Base-by-base conservation (phyloP, 1,284 basidiomycete genomes). In the Tilletia caries region DNA sequence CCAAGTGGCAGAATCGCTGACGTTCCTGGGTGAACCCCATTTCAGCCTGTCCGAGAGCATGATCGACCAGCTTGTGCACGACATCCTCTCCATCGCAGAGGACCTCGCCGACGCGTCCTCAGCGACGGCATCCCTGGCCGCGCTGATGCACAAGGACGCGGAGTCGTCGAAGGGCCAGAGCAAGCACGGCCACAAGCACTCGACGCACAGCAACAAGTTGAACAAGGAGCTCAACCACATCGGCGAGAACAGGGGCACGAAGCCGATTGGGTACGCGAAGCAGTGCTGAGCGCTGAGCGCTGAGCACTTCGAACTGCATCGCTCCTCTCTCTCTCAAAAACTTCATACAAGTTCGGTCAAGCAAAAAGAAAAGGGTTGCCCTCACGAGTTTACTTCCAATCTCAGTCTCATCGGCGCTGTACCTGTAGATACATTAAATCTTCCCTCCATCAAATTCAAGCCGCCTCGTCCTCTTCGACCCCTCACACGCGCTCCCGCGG, bases 31-130 rank as follows among this genome's bases (percentile, higher is more conserved):
- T n/a, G n/a, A n/a, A n/a, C n/a, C n/a, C n/a, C n/a, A n/a, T n/a
- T n/a, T 6, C 48, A 50, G 48, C 65, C 60, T 82, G 18, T 75
- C 75, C 50, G 79, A 79, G 66, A 75, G 69, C 66, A 76, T 82
- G 80, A 71, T 81, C 67, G 77, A 78, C 48, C 74, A 76, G 68
- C 73, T 82, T 1, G 71, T 82, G n/a, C 73, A 76, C 68, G 80
- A 82, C 67, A 79, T 82, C 52, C 67, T 82, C 48, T 66, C 70
- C 29, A 77, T 81, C 54, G 79, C 79, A 12, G 72, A 79, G 50
- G 67, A 75, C 27, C 72, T 82, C 37, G 67, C 77, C 20, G 66
- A 67, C 20, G 67, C 60, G 13, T 52, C 70, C 8, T 71, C 69
- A 8, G 69, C 74, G 1, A 71, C 67, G 64, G 44, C 70, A 12